Evolutionary conservation across 169 alveolate species (phyloP).

Genomic region (Babesia bigemina): DNA sequence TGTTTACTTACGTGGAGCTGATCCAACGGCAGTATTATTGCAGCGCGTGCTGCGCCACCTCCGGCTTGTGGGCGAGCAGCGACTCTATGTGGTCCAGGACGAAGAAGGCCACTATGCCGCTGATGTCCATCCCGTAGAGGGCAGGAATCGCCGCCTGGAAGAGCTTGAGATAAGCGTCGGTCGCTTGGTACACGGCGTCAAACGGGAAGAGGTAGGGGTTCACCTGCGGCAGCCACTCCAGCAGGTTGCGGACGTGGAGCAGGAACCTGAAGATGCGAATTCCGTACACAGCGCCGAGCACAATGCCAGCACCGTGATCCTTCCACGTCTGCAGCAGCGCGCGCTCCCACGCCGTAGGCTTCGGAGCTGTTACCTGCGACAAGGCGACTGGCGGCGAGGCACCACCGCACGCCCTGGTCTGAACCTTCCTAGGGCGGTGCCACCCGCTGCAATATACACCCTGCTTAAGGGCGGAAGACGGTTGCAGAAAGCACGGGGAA

Average conservation of each 20-base stretch:
- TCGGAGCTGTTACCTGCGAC: neutral
- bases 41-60: conserved; percentile 31
- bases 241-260: conserved; percentile 73
- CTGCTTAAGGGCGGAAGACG: neutral
- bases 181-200: conserved; percentile 70
- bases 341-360: conserved; percentile 13
- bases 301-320: conserved; percentile 35
- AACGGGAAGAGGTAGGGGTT: conserved; percentile 84
- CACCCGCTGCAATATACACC: too few species aligned
- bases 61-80: conserved; percentile 30
- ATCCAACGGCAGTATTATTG: neutral
- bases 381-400: neutral
- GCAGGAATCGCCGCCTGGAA: conserved; percentile 69
- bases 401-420: neutral
- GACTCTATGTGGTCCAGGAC: conserved; percentile 67
- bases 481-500: neutral
- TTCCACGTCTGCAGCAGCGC: conserved; percentile 34
- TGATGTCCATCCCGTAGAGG: conserved; percentile 71
- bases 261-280: conserved; percentile 74
- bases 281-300: conserved; percentile 41
- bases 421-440: neutral
- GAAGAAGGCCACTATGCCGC: conserved; percentile 72
- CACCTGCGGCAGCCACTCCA: conserved; percentile 84
- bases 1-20: too few species aligned
- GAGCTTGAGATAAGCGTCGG: conserved; percentile 74